phyloP scores from a whole-genome alignment of 768 basidiomycete genomes.

The Sutorius australiensis region DNA sequence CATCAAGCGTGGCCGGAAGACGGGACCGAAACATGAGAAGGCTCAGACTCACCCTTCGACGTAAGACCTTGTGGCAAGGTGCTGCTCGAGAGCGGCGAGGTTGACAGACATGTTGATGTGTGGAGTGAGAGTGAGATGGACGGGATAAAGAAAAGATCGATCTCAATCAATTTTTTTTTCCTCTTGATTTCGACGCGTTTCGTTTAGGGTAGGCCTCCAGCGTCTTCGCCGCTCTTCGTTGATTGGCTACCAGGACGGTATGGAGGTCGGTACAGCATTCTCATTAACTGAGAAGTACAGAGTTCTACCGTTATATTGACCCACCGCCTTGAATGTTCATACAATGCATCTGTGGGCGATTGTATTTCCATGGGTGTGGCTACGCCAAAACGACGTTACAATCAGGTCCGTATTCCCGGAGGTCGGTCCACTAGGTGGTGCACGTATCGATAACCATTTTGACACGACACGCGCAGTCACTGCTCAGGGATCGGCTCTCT shows the following conservation, averaged over 20 bases:
- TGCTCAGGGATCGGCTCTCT: not conserved
- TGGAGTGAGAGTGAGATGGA: constrained; percentile 19
- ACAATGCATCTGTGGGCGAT: not conserved
- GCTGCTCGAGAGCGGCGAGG: constrained; percentile 72
- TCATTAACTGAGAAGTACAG: not conserved
- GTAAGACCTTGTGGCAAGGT: constrained; percentile 85
- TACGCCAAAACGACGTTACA: not conserved
- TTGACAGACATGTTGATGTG: constrained; percentile 57
- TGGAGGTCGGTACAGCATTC: not conserved
- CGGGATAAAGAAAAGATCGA: constrained; percentile 29
- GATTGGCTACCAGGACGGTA: constrained; percentile 10
- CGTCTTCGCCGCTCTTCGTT: not conserved
- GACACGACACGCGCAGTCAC: not conserved
- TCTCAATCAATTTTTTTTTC: constrained; percentile 13
- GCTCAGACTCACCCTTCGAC: constrained; percentile 75
- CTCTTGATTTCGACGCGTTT: constrained; percentile 14
- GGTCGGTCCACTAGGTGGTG: not conserved
- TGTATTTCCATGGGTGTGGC: not conserved
- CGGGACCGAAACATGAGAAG: constrained; percentile 1
- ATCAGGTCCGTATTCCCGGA: not conserved
- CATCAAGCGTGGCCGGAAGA: constrained; percentile 47
- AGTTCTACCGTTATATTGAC: not conserved
- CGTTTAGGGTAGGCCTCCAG: constrained; percentile 33
- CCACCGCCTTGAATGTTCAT: not conserved
- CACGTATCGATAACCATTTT: not conserved